Base-by-base conservation (phyloP, 2,329 filamentous ascomycete species). In the Cercospora zeina region DNA sequence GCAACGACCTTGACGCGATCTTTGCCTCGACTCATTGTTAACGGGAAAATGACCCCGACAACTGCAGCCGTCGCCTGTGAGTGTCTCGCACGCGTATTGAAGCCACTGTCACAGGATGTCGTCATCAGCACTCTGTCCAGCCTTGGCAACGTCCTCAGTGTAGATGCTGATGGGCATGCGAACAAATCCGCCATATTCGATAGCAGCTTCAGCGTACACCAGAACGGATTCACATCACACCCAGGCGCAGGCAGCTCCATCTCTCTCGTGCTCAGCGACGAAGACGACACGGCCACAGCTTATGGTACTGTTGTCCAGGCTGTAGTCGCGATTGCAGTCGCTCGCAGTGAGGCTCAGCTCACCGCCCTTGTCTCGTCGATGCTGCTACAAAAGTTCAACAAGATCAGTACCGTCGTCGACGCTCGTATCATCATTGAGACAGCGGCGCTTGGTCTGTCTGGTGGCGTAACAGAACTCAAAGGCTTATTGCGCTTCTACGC, bases 91-190 rank as follows among this genome's bases (percentile, higher is more conserved):
- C 89, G 88, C 67, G 87, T 96, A 16, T 80, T 99, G 59, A 88
- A 88, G 68, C 83, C 89, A 70, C 82, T 97, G 11, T 96, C 95
- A 1, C 90, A 96, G 70, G 95, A 99, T 79, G 89, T 92, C 36
- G 85, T 96, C 36, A 97, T 99, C 68, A 96, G 93, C 4, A 97
- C 93, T 0, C 81, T 99, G 9, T 99, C 99, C 77, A 95, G 92
- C 0, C 82, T 99, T n/a, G 95, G 95, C 19, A 99, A 99, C 73
- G 89, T 96, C 3, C 82, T 99, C 13, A 97, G 92, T 69, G 88
- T 91, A 4, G 86, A 85, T 51, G 81, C 83, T 6, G 78, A 77
- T 34, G 83, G 86, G 31, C 81, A 81, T 65, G 78, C 80, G 45
- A 80, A 77, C 49, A 74, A 65, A 58, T 79, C 80, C 33, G 72